These are phyloP conservation scores for Exophiala dermatitidis DNA, from an alignment of 2,329 filamentous ascomycete species.

Conservation along the genomic window DNA sequence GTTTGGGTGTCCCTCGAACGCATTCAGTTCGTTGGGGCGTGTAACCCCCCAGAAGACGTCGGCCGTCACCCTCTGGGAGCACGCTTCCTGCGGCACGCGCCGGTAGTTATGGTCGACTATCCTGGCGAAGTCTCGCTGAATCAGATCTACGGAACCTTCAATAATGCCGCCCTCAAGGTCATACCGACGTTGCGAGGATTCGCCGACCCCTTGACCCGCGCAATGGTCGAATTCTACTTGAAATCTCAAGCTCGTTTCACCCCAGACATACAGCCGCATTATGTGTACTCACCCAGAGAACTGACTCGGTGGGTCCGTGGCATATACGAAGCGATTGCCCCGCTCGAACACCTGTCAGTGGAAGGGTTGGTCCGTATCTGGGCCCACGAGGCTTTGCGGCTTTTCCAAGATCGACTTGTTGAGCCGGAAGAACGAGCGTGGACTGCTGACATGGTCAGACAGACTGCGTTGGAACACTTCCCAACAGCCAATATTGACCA, in stretches of 20 bases:
- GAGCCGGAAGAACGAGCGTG: constrained; percentile 88
- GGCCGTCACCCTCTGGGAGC: constrained; percentile 90
- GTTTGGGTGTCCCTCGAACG: constrained; percentile 96
- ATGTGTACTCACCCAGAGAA: constrained; percentile 98
- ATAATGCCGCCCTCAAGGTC: constrained; percentile 91
- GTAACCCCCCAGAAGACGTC: constrained; percentile 95
- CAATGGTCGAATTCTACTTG: constrained; percentile 95
- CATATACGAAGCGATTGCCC: constrained; percentile 92
- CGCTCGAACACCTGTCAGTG: constrained; percentile 76
- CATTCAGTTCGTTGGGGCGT: constrained; percentile 97
- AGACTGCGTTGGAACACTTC: constrained; percentile 86
- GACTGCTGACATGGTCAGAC: constrained; percentile 81
- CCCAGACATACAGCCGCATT: constrained; percentile 93
- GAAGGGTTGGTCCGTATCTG: constrained; percentile 94
- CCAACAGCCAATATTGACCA: constrained; percentile 88
- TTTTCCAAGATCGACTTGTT: constrained; percentile 96
- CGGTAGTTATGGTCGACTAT: constrained; percentile 99
- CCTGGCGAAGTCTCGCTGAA: constrained; percentile 88
- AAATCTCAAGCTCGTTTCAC: constrained; percentile 94
- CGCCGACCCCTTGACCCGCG: constrained; percentile 83
- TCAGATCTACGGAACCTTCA: constrained; percentile 99
- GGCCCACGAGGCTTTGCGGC: constrained; percentile 90
- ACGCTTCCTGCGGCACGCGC: constrained; percentile 89
- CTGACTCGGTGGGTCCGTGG: constrained; percentile 95
- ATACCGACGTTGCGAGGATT: constrained; percentile 92